phyloP scores from a whole-genome alignment of 371 early-diverging fungal genomes.

The Mucor racemosus region DNA sequence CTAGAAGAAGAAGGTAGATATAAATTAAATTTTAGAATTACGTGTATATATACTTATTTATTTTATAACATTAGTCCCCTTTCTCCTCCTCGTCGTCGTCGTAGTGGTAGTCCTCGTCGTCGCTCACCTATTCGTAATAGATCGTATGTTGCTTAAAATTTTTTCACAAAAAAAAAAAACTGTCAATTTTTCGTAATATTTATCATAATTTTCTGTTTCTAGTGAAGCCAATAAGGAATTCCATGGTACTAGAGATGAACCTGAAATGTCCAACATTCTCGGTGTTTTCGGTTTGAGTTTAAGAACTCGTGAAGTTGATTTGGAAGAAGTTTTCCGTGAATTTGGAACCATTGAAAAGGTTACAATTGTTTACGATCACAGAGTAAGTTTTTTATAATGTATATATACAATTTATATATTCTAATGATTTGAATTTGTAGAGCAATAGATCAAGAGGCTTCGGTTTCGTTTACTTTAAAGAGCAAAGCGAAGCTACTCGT shows the following conservation, averaged over 20 bases:
- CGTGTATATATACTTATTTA: neutral
- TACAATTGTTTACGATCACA: conserved; percentile 63
- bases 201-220: conserved; percentile 1
- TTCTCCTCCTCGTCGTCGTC: conserved; percentile 40
- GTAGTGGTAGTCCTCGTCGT: conserved; percentile 37
- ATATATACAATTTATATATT: neutral
- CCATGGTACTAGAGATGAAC: conserved; percentile 53
- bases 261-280: conserved; percentile 64
- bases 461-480: conserved; percentile 86
- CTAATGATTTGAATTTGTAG: conserved; percentile 14
- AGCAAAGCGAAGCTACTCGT: conserved; percentile 73
- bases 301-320: conserved; percentile 68
- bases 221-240: conserved; percentile 46
- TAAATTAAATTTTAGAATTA: neutral
- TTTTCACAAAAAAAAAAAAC: neutral
- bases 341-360: conserved; percentile 68
- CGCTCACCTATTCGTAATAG: conserved; percentile 37
- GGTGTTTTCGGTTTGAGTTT: conserved; percentile 86
- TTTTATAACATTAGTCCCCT: conserved; percentile 3
- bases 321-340: conserved; percentile 71
- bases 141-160: conserved; percentile 15
- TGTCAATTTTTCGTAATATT: neutral
- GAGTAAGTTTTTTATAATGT: conserved; percentile 41
- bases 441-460: conserved; percentile 70
- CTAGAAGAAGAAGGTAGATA: conserved; percentile 37